Evolutionary conservation across 75 land plant genomes (phyloP).

Genomic region (Pseudotsuga menziesii): DNA sequence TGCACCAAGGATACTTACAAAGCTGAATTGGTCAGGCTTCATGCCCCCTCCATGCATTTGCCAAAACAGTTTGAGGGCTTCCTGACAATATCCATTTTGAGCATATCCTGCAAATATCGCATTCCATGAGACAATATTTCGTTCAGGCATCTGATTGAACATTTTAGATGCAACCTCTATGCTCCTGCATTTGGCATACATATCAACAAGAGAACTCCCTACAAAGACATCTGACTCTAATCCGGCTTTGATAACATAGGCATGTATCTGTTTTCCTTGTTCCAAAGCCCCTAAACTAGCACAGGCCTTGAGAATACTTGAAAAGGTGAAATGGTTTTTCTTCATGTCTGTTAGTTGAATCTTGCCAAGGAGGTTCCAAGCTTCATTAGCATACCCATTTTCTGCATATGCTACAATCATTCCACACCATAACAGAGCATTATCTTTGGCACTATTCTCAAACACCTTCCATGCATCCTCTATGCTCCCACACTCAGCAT

Average conservation of each 20-base stretch:
- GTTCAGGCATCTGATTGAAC: conserved; percentile 12
- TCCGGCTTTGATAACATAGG: conserved; percentile 17
- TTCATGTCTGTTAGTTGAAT: conserved; percentile 20
- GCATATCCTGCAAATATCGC: conserved; percentile 27
- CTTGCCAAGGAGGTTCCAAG: conserved; percentile 12
- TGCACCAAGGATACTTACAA: conserved; percentile 18
- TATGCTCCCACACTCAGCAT: conserved; percentile 13
- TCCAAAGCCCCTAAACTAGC: background rate
- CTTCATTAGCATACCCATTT: conserved; percentile 9
- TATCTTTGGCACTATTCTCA: background rate
- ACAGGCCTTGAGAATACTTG: conserved; percentile 27
- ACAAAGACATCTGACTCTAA: conserved; percentile 34
- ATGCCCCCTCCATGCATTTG: conserved; percentile 23
- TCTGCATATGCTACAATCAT: conserved; percentile 21
- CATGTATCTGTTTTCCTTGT: conserved; percentile 27
- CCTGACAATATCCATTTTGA: conserved; percentile 18
- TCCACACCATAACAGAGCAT: conserved; percentile 22
- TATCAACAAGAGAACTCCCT: conserved; percentile 40
- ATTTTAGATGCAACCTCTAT: conserved; percentile 18
- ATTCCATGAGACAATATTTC: conserved; percentile 26
- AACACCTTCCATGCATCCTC: conserved; percentile 24
- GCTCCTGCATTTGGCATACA: conserved; percentile 32
- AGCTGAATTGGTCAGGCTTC: conserved; percentile 17
- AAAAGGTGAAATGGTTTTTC: conserved; percentile 29
- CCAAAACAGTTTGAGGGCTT: conserved; percentile 21